A percentile compares a stretch with the other conserved stretches of the same genome.
phyloP scores from a whole-genome alignment of 495 filamentous ascomycete species.

The Penicillium malachiteum region DNA sequence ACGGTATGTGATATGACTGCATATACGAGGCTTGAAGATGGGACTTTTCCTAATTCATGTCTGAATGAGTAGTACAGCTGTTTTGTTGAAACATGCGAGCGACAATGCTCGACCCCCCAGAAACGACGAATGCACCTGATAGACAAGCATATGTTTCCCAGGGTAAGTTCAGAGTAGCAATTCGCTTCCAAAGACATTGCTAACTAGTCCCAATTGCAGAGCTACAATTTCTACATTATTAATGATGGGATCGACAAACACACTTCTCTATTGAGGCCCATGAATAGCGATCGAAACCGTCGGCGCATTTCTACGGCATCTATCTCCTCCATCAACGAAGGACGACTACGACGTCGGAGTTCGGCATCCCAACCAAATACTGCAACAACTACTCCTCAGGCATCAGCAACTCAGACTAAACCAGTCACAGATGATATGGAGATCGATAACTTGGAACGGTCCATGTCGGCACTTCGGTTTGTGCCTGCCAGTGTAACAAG shows the following conservation, averaged over 20 bases:
- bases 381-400: not conserved
- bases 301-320: slow-evolving; percentile 53
- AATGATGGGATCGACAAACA: slow-evolving; percentile 85
- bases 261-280: slow-evolving; percentile 66
- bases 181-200: not conserved
- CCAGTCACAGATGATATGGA: slow-evolving; percentile 48
- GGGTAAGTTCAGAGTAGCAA: slow-evolving; percentile 34
- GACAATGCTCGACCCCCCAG: slow-evolving; percentile 76
- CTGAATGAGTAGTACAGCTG: slow-evolving; percentile 65
- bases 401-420: not conserved
- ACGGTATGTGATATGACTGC: slow-evolving; percentile 58
- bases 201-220: slow-evolving; percentile 35
- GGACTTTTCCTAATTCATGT: not conserved
- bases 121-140: slow-evolving; percentile 86
- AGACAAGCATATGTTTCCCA: slow-evolving; percentile 93
- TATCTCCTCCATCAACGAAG: slow-evolving; percentile 34
- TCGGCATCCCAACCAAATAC: slow-evolving; percentile 31
- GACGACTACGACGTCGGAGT: slow-evolving; percentile 38
- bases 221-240: slow-evolving; percentile 87
- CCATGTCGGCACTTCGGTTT: slow-evolving; percentile 82
- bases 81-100: slow-evolving; percentile 85
- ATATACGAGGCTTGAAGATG: not conserved
- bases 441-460: slow-evolving; percentile 69
- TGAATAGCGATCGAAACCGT: slow-evolving; percentile 35
- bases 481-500: slow-evolving; percentile 67